Evolutionary conservation across 192 early-diverging fungal species (phyloP).

Genomic region (Borealophlyctis nickersoniae): DNA sequence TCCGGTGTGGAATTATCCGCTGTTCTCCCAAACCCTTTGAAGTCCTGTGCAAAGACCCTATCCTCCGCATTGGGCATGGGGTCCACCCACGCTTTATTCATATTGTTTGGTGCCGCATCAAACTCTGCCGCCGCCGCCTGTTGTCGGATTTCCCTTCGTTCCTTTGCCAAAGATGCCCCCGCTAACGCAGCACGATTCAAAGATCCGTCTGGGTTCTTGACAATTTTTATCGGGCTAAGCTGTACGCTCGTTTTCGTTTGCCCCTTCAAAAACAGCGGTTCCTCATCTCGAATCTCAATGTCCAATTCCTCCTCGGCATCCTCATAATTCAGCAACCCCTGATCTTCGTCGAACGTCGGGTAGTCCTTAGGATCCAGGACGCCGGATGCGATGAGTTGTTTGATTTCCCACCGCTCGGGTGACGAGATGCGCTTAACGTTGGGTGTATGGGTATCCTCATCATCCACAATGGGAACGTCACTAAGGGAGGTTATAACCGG

Average conservation of each 20-base stretch:
- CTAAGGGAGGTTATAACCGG: constrained; percentile 53
- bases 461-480: constrained; percentile 43
- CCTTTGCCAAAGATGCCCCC: constrained; percentile 89
- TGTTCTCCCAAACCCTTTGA: constrained; percentile 66
- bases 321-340: constrained; percentile 73
- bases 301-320: constrained; percentile 95
- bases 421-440: constrained; percentile 82
- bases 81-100: constrained; percentile 88
- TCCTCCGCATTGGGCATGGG: constrained; percentile 76
- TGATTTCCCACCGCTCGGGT: constrained; percentile 94
- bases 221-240: constrained; percentile 93
- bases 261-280: constrained; percentile 91
- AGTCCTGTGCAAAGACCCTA: constrained; percentile 89
- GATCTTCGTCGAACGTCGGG: constrained; percentile 85
- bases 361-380: constrained; percentile 81
- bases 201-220: constrained; percentile 96
- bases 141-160: constrained; percentile 75
- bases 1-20: constrained; percentile 72
- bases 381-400: constrained; percentile 95
- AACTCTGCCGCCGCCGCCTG: constrained; percentile 49
- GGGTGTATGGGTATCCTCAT: constrained; percentile 30
- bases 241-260: constrained; percentile 82
- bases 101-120: constrained; percentile 74
- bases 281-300: constrained; percentile 93
- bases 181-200: constrained; percentile 93